Conservation (phyloP, 2,329 filamentous ascomycete species). For the Zasmidium citrigriseum region DNA sequence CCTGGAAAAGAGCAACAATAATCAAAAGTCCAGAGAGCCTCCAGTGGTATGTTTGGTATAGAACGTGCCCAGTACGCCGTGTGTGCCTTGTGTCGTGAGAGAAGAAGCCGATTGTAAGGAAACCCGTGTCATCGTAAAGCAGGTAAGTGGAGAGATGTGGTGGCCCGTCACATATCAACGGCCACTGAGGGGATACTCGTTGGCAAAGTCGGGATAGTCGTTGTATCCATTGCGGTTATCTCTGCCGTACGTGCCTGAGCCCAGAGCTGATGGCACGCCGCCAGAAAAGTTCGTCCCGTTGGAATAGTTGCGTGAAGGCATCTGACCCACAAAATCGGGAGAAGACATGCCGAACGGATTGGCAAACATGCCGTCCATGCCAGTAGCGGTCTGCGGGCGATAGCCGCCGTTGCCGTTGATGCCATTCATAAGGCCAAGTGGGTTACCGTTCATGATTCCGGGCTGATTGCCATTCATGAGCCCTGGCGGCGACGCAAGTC, state of each 20-base stretch:
- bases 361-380: slow-evolving; percentile 32
- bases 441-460: background rate
- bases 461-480: slow-evolving; percentile 14
- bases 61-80: slow-evolving; percentile 14
- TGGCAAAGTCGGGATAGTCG: background rate
- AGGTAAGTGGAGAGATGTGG: background rate
- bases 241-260: slow-evolving; percentile 26
- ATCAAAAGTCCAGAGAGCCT: slow-evolving; percentile 10
- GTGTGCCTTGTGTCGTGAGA: slow-evolving; percentile 3
- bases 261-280: slow-evolving; percentile 31
- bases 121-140: background rate
- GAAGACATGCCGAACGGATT: slow-evolving; percentile 27
- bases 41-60: slow-evolving; percentile 15
- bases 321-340: slow-evolving; percentile 25
- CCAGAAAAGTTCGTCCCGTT: too few relatives aligned
- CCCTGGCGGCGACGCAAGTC: slow-evolving; percentile 69
- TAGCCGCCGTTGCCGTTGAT: slow-evolving; percentile 8
- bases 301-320: slow-evolving; percentile 23
- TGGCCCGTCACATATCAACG: background rate
- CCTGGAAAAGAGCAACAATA: slow-evolving; percentile 10
- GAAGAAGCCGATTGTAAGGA: background rate
- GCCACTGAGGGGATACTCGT: background rate
- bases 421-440: background rate
- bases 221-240: slow-evolving; percentile 19
- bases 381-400: slow-evolving; percentile 16